These are phyloP conservation scores for Knufia fluminis DNA, from an alignment of 2,329 filamentous ascomycete species.

Conservation along the genomic window DNA sequence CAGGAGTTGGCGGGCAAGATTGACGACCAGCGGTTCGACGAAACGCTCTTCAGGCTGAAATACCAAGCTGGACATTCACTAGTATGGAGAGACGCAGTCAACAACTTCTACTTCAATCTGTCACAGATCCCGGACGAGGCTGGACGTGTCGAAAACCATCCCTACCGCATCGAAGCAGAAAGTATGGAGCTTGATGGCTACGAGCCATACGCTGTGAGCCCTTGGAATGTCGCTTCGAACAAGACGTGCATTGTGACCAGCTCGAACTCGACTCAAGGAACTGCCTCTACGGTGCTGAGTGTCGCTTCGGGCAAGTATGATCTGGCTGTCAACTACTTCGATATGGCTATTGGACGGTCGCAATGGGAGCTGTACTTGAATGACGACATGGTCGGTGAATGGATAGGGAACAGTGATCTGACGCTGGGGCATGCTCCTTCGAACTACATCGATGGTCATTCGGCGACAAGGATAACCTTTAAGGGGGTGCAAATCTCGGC, in stretches of 20 bases:
- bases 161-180: conserved; percentile 61
- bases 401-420: conserved; percentile 53
- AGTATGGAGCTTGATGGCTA: conserved; percentile 54
- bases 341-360: conserved; percentile 50
- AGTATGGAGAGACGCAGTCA: conserved; percentile 61
- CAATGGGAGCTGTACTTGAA: conserved; percentile 49
- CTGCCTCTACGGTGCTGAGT: conserved; percentile 38
- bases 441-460: conserved; percentile 54
- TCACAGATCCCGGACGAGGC: conserved; percentile 51
- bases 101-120: conserved; percentile 53
- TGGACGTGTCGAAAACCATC: conserved; percentile 51
- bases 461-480: conserved; percentile 55
- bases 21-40: conserved; percentile 51
- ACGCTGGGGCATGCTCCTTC: conserved; percentile 50
- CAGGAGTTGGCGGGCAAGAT: conserved; percentile 46
- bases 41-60: conserved; percentile 49
- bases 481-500: conserved; percentile 39
- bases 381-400: conserved; percentile 42
- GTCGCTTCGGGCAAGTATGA: conserved; percentile 50
- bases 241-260: conserved; percentile 47
- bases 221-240: conserved; percentile 52
- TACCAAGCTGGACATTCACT: conserved; percentile 63
- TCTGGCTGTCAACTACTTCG: conserved; percentile 58
- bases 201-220: conserved; percentile 42
- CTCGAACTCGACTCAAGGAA: conserved; percentile 44